Evolutionary conservation across 164 flowering plant genomes (phyloP).

Genomic region (Hamamelis virginiana): DNA sequence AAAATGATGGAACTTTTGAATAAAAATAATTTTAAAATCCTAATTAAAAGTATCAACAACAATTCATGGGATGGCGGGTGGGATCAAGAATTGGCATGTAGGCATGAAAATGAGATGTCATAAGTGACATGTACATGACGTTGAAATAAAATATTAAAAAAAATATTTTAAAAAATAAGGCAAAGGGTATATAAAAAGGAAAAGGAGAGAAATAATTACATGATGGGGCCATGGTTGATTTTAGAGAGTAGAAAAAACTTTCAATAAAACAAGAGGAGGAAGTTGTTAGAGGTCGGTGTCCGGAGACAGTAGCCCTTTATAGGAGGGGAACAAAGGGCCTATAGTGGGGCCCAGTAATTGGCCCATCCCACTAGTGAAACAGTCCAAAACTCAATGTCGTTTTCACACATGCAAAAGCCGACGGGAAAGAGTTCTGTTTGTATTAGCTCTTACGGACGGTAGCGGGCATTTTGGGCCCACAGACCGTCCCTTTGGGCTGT

Average conservation of each 20-base stretch:
- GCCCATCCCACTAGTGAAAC: background rate
- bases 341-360: conserved; percentile 14
- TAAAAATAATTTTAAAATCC: too few species aligned
- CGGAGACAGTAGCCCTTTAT: conserved; percentile 10
- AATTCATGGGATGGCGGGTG: background rate
- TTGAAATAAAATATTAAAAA: background rate
- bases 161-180: conserved; percentile 10
- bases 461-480: conserved; percentile 14
- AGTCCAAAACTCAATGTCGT: conserved; percentile 21
- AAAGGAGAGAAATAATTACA: conserved; percentile 22
- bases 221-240: conserved; percentile 26
- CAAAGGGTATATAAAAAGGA: conserved; percentile 3
- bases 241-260: background rate
- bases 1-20: too few species aligned
- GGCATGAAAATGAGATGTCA: background rate
- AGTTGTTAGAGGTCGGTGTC: conserved; percentile 36
- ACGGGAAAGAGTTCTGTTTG: conserved; percentile 15
- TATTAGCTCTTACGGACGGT: background rate
- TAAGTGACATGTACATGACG: conserved; percentile 25
- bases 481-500: conserved; percentile 13
- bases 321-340: background rate
- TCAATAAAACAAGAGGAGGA: conserved; percentile 2
- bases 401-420: conserved; percentile 14
- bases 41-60: too few species aligned
- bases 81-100: background rate